These are phyloP conservation scores for Trichoderma erinaceum DNA, from an alignment of 495 filamentous ascomycete genomes.

Conservation along the genomic window DNA sequence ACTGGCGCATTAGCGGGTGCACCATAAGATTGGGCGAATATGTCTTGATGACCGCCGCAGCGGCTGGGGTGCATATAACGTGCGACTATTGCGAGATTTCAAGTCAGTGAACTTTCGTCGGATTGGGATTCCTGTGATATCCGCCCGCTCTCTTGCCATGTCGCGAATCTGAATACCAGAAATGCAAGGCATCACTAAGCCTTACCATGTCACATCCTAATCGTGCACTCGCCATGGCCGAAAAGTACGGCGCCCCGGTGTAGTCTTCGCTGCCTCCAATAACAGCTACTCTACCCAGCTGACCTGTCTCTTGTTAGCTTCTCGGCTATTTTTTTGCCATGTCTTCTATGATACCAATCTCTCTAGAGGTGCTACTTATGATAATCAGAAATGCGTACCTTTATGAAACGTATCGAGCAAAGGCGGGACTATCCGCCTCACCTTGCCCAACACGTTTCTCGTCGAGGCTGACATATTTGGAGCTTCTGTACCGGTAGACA, in stretches of 20 bases:
- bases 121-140: too few relatives aligned
- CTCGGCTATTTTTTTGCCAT: constrained; percentile 19
- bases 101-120: too few relatives aligned
- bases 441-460: constrained; percentile 67
- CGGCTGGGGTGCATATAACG: constrained; percentile 89
- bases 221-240: constrained; percentile 88
- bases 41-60: constrained; percentile 85
- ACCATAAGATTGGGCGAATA: constrained; percentile 99
- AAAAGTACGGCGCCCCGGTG: constrained; percentile 96
- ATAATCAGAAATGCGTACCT: constrained; percentile 44
- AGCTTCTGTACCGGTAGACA: background rate
- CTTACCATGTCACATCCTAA: constrained; percentile 79
- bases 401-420: constrained; percentile 97
- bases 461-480: constrained; percentile 41
- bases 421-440: constrained; percentile 86
- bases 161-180: constrained; percentile 11
- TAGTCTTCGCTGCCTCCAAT: constrained; percentile 96
- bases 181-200: constrained; percentile 9
- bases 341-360: constrained; percentile 1
- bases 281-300: constrained; percentile 86
- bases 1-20: constrained; percentile 87
- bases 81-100: constrained; percentile 58
- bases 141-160: background rate
- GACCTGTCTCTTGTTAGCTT: constrained; percentile 49
- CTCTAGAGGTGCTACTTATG: background rate